Conservation (phyloP, 176 grass and related monocot species). For the Zoysia japonica region DNA sequence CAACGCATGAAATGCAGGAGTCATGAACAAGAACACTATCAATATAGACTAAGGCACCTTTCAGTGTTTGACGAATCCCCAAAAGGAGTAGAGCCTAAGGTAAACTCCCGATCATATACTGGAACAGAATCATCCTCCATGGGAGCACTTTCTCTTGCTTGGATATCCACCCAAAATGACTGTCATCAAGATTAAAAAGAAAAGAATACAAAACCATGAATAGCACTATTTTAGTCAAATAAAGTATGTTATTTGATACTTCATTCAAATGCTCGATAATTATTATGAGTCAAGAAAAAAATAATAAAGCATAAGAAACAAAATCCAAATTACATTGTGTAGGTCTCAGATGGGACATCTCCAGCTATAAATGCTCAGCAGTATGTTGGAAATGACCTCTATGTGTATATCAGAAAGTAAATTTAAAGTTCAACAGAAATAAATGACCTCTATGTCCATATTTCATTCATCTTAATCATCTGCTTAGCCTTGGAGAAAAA, state of each 20-base stretch:
- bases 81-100: slow-evolving; percentile 67
- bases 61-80: slow-evolving; percentile 69
- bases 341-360: slow-evolving; percentile 9
- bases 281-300: slow-evolving; percentile 3
- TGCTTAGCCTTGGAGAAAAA: not conserved
- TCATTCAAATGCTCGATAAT: not conserved
- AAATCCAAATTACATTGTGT: not conserved
- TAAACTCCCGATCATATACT: slow-evolving; percentile 78
- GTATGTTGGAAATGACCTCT: not conserved
- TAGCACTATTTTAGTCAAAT: slow-evolving; percentile 34
- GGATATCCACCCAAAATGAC: slow-evolving; percentile 96
- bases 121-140: slow-evolving; percentile 68
- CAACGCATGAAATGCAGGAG: not conserved
- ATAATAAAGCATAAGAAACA: slow-evolving; percentile 1
- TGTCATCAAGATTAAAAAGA: slow-evolving; percentile 32
- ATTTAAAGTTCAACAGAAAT: not conserved
- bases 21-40: not conserved
- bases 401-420: not conserved
- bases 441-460: not conserved
- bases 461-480: not conserved
- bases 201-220: slow-evolving; percentile 29
- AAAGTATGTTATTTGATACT: not conserved
- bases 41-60: slow-evolving; percentile 49
- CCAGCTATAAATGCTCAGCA: not conserved
- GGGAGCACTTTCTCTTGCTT: slow-evolving; percentile 59